Evolutionary conservation across 2,329 filamentous ascomycete genomes (phyloP).

Genomic region (Fusarium oligoseptatum): DNA sequence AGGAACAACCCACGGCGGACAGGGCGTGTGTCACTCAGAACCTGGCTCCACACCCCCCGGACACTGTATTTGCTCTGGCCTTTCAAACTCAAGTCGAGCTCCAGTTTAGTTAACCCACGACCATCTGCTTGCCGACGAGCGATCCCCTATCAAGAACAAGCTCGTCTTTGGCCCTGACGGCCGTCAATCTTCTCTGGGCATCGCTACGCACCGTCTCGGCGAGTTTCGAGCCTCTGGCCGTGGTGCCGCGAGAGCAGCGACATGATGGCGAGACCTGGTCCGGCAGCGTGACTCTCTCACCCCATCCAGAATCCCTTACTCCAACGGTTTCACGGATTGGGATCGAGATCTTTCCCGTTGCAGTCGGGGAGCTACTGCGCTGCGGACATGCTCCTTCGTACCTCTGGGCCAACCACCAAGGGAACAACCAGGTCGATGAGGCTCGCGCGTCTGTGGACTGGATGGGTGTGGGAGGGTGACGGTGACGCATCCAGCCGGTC

Average conservation of each 20-base stretch:
- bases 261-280: constrained; percentile 28
- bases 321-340: constrained; percentile 39
- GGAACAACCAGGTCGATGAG: constrained; percentile 10
- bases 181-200: constrained; percentile 29
- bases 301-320: constrained; percentile 12
- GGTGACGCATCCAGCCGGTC: constrained; percentile 26
- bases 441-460: constrained; percentile 15
- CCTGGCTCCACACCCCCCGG: constrained; percentile 30
- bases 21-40: constrained; percentile 30
- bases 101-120: constrained; percentile 36
- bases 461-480: constrained; percentile 22
- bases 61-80: constrained; percentile 26
- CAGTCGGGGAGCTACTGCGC: constrained; percentile 27
- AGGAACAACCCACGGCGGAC: constrained; percentile 41
- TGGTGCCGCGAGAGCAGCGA: constrained; percentile 5
- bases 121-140: constrained; percentile 35
- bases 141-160: constrained; percentile 36
- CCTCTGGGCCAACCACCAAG: constrained; percentile 5
- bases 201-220: constrained; percentile 32
- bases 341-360: constrained; percentile 47
- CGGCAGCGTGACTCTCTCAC: constrained; percentile 35
- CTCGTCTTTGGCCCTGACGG: constrained; percentile 34
- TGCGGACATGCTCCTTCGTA: constrained; percentile 24
- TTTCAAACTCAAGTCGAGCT: constrained; percentile 35
- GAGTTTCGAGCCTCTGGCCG: constrained; percentile 30